These are phyloP conservation scores for Claviceps africana DNA, from an alignment of 2,329 filamentous ascomycete species.

Conservation along the genomic window DNA sequence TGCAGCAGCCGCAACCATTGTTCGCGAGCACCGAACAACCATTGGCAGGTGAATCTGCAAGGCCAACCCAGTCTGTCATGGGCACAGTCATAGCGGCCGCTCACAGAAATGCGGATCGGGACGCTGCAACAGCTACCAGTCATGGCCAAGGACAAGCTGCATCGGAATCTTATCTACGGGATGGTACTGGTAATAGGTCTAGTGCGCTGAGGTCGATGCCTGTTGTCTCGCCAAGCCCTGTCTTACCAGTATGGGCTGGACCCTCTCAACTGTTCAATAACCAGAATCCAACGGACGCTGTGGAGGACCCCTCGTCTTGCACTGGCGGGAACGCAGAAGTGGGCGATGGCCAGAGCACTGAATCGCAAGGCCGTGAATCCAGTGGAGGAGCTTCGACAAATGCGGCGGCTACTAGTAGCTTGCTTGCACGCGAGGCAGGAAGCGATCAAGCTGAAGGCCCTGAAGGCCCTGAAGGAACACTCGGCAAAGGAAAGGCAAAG, in stretches of 20 bases:
- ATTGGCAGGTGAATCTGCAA: constrained; percentile 7
- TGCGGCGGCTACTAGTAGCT: not conserved
- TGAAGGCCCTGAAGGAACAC: not conserved
- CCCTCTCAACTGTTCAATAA: constrained; percentile 33
- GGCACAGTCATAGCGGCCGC: not conserved
- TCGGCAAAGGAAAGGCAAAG: constrained; percentile 28
- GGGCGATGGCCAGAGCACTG: not conserved
- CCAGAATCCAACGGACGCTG: constrained; percentile 14
- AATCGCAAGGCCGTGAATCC: not conserved
- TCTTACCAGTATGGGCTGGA: constrained; percentile 37
- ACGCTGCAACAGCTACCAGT: not conserved
- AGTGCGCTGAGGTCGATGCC: constrained; percentile 11
- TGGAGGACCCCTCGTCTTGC: constrained; percentile 9
- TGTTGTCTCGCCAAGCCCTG: constrained; percentile 34
- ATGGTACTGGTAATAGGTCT: not conserved
- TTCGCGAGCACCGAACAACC: constrained; percentile 5
- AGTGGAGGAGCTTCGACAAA: not conserved
- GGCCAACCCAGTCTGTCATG: constrained; percentile 4
- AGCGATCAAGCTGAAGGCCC: not conserved
- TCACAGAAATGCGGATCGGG: not conserved
- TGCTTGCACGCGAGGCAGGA: not conserved
- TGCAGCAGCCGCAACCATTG: constrained; percentile 10
- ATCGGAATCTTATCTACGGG: not conserved
- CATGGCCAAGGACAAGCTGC: not conserved
- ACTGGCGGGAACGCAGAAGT: not conserved